Evolutionary conservation across 768 basidiomycete species (phyloP), one percentile per base, ranked within the genome.

Genomic region (Aureoboletus auriporus): DNA sequence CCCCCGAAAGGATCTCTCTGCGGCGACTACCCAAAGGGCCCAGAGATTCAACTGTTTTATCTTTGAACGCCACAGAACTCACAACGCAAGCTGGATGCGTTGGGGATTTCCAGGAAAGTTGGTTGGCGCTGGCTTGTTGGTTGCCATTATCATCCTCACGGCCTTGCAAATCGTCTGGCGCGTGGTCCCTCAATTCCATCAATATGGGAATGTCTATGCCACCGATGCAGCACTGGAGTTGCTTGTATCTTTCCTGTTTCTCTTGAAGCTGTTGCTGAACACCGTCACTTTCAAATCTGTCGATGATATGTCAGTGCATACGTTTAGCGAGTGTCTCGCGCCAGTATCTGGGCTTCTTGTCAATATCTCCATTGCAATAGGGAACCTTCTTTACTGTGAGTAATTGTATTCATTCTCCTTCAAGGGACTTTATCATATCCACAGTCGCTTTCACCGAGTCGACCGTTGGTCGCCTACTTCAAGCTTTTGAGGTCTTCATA

Each of bases 371-470:
- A 62, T 85, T 34, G 80, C 75, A 10, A 62, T 84, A 17, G 83
- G 80, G 16, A 77, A 82, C 52, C 65, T 86, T 33, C 55, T 78
- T 26, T 53, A 59, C 33, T 80, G 88, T 89, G 58, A 70, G 86
- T 75, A 13, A 34, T 44, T 35, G 10, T 28, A n/a, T 10, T 11
- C 35, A 33, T 40, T 34, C 34, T 39, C 29, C 12, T 41, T 52
- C 39, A 46, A 17, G 33, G 34, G 23, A 37, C 36, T 51, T 63
- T 37, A 62, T 29, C 38, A 33, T 4, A 43, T 45, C 36, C 17
- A 31, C 54, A 88, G 86, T 84, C 61, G 67, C 71, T 45, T 87
- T 89, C 59, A 78, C 86, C 3, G 88, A 89, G 66, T 78, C 78
- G 6, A 71, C 73, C 9, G 67, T 85, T 1, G 88, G 87, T n/a